Evolutionary conservation across 2,329 filamentous ascomycete species (phyloP), one percentile per base, ranked within the genome.

Genomic region (Westerdykella aurantiaca): DNA sequence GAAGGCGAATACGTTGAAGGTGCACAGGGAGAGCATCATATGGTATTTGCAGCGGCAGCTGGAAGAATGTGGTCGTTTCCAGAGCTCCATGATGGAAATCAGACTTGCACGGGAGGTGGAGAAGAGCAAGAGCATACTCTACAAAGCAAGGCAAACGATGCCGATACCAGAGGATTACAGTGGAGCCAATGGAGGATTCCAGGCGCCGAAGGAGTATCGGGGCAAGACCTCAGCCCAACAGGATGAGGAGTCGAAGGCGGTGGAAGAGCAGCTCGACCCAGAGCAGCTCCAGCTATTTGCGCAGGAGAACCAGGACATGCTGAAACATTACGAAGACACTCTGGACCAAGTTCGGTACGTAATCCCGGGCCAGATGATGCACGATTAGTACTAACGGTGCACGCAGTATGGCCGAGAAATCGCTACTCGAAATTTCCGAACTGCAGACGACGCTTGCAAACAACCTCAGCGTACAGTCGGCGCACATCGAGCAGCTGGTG

Each of bases 231-330:
- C 55, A 22, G 41, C 50, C 11, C 31, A 39, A 4, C 50, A 58
- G 17, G 64, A 64, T 14, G 50, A 55, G 37, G 49, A 53, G 34
- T 57, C 47, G 29, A 44, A 50, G 21, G 58, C 64, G 6, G 71
- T 75, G 34, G 74, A 78, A 59, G 64, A 80, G 34, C 79, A 82
- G 49, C 72, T 96, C 48, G 88, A 85, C 14, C 76, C 82, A 17
- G 89, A 96, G 62, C 91, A 97, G 68, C 73, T 93, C 41, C 91
- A 96, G 66, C 79, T 95, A 63, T 97, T 98, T 70, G 90, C 91
- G 55, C 80, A 88, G 68, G 90, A 94, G 62, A 96, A 97, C 63
- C 83, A 89, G 67, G 83, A 88, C 51, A 89, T 98, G 83, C 76
- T 97, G 56, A 86, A 86, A 67, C 87, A 95, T 68, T 95, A 94